Evolutionary conservation across 768 basidiomycete species (phyloP).

Genomic region (Boletus subparvulus): DNA sequence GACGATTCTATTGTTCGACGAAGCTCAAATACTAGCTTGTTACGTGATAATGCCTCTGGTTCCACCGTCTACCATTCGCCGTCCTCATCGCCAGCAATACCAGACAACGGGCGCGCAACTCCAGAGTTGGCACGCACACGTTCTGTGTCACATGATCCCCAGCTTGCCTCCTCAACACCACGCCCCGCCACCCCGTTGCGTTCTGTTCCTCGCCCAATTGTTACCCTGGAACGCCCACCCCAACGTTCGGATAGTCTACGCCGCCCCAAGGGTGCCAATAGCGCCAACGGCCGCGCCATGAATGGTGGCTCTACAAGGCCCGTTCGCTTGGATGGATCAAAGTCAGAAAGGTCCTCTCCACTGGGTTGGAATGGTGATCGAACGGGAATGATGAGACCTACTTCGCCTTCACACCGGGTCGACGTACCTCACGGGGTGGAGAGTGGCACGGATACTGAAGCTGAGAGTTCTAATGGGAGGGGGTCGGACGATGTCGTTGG

Average conservation of each 20-base stretch:
- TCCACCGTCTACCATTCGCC: constrained; percentile 37
- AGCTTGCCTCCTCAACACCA: not conserved
- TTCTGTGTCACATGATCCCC: constrained; percentile 35
- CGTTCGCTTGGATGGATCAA: constrained; percentile 18
- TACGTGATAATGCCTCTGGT: constrained; percentile 29
- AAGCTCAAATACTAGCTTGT: constrained; percentile 25
- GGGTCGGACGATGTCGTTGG: constrained; percentile 25
- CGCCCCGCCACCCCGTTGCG: constrained; percentile 20
- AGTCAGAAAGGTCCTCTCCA: constrained; percentile 22
- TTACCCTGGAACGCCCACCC: constrained; percentile 37
- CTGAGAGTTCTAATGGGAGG: constrained; percentile 46
- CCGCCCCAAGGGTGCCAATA: constrained; percentile 12
- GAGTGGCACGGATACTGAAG: constrained; percentile 72
- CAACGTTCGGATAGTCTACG: constrained; percentile 34
- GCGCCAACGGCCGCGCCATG: not conserved
- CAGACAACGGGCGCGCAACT: constrained; percentile 33
- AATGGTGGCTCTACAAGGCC: constrained; percentile 9
- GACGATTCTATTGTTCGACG: constrained; percentile 18
- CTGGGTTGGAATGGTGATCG: constrained; percentile 23
- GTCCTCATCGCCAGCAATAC: constrained; percentile 38
- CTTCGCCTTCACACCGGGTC: constrained; percentile 59
- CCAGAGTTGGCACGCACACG: constrained; percentile 43
- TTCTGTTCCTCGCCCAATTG: constrained; percentile 23
- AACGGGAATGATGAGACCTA: constrained; percentile 34
- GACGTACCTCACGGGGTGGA: constrained; percentile 75